phyloP scores from a whole-genome alignment of 1,284 basidiomycete genomes.

The Cutaneotrichosporon sp. region DNA sequence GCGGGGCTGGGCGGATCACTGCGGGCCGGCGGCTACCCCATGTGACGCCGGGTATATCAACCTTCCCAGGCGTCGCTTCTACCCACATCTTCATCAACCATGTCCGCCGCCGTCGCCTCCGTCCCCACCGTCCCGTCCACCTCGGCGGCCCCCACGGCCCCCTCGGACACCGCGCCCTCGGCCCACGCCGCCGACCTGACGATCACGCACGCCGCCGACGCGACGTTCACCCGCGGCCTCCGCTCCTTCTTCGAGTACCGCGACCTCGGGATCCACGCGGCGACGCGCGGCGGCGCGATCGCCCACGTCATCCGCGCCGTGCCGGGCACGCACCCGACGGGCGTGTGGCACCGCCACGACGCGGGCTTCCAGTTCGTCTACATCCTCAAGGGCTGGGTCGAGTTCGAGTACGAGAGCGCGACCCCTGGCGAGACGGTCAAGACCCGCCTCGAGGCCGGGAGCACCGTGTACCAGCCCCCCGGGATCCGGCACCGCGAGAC shows the following conservation, averaged over 20 bases:
- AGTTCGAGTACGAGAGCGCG: slow-evolving; percentile 17
- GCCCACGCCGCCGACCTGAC: slow-evolving; percentile 8
- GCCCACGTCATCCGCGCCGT: slow-evolving; percentile 18
- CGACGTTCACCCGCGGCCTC: slow-evolving; percentile 12
- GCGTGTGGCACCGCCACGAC: slow-evolving; percentile 11
- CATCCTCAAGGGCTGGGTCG: slow-evolving; percentile 17
- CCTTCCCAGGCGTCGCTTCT: too few relatives aligned
- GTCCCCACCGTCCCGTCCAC: background rate
- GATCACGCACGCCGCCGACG: slow-evolving; percentile 10
- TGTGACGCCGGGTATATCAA: background rate
- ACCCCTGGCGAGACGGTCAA: slow-evolving; percentile 5
- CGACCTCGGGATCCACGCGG: slow-evolving; percentile 13
- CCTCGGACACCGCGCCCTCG: background rate
- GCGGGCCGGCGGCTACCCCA: background rate
- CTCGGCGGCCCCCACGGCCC: background rate
- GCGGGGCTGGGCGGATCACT: background rate
- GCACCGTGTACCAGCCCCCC: slow-evolving; percentile 16
- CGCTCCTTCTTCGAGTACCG: slow-evolving; percentile 22
- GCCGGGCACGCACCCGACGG: slow-evolving; percentile 7
- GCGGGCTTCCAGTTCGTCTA: slow-evolving; percentile 19
- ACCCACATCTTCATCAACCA: background rate
- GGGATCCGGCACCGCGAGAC: slow-evolving; percentile 17
- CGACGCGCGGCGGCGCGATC: slow-evolving; percentile 8
- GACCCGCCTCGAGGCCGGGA: slow-evolving; percentile 7
- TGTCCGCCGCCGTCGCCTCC: background rate